A percentile compares a stretch with the other conserved stretches of the same genome.
phyloP scores from a whole-genome alignment of 225 moss, liverwort and hornwort genomes.

The Lunularia cruciata region DNA sequence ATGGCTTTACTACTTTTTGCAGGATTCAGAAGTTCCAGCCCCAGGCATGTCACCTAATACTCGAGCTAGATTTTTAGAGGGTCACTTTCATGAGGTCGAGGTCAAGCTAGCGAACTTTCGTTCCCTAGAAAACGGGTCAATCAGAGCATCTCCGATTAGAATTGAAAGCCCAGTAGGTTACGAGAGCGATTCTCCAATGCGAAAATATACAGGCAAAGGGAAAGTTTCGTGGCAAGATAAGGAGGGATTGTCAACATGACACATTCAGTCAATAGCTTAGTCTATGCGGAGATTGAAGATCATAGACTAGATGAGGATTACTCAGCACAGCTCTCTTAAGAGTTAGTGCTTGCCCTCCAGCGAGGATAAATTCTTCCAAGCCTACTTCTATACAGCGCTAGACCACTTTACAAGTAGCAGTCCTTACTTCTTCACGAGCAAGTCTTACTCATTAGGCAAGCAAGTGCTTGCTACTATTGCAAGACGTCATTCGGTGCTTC shows the following conservation, averaged over 20 bases:
- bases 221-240: slow-evolving; percentile 26
- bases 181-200: slow-evolving; percentile 21
- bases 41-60: slow-evolving; percentile 25
- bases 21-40: slow-evolving; percentile 20
- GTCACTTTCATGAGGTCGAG: slow-evolving; percentile 21
- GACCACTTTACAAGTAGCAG: too few relatives aligned
- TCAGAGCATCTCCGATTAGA: slow-evolving; percentile 20
- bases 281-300: too few relatives aligned
- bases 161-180: slow-evolving; percentile 19
- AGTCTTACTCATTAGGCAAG: too few relatives aligned
- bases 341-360: too few relatives aligned
- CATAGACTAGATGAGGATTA: too few relatives aligned
- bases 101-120: slow-evolving; percentile 21
- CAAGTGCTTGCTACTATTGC: too few relatives aligned
- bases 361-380: too few relatives aligned
- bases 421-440: too few relatives aligned
- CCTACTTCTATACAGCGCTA: too few relatives aligned
- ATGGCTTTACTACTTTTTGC: slow-evolving; percentile 23
- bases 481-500: too few relatives aligned
- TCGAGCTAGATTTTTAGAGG: slow-evolving; percentile 17
- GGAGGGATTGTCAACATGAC: slow-evolving; percentile 1
- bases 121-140: slow-evolving; percentile 19
- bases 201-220: slow-evolving; percentile 21
- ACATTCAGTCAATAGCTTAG: too few relatives aligned
- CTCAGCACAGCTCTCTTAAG: too few relatives aligned